Conservation (phyloP, 225 moss, liverwort and hornwort species). For the Rhytidiadelphus loreus region DNA sequence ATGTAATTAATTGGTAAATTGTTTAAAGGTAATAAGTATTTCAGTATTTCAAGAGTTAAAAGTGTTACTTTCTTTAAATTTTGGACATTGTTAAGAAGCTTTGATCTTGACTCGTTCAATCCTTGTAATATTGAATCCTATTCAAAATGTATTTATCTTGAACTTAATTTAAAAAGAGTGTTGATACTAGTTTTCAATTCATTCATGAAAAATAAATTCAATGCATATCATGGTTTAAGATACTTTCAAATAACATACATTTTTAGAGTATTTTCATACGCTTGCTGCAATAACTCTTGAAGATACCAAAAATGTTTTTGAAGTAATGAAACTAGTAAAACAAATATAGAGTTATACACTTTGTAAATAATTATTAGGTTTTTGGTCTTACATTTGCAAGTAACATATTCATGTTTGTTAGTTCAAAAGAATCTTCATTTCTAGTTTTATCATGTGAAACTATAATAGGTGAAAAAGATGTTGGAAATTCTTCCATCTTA, state of each 20-base stretch:
- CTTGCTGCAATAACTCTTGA: background rate
- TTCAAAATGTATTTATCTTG: background rate
- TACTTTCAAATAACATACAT: background rate
- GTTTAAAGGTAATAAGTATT: background rate
- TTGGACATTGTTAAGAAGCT: constrained; percentile 48
- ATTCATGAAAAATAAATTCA: background rate
- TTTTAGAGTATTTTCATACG: background rate
- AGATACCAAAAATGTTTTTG: background rate
- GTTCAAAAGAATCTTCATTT: background rate
- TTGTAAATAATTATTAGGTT: background rate
- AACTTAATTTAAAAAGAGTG: background rate
- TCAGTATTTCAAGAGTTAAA: background rate
- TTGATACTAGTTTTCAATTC: background rate
- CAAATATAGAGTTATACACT: no score
- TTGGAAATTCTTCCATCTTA: background rate
- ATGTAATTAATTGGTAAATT: background rate
- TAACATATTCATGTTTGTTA: background rate
- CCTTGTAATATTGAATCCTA: constrained; percentile 22
- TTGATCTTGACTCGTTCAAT: constrained; percentile 47
- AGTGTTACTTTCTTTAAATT: constrained; percentile 43
- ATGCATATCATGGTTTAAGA: background rate
- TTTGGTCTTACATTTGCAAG: background rate
- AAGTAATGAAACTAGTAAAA: background rate
- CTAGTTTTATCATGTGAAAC: background rate
- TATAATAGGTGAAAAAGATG: background rate